phyloP scores from a whole-genome alignment of 2,329 filamentous ascomycete genomes.

The Colletotrichum navitas region DNA sequence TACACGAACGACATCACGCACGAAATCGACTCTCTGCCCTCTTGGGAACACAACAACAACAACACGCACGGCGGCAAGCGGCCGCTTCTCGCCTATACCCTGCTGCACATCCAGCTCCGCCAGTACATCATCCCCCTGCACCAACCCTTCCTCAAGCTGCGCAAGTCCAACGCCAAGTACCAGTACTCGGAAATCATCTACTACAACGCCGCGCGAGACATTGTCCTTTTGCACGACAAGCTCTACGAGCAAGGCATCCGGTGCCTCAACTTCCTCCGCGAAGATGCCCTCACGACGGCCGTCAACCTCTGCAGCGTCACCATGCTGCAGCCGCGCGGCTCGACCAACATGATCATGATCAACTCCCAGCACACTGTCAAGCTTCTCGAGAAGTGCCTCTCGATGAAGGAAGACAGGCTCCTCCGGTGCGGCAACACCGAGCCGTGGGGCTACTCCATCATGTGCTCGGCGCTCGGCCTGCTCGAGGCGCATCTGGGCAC shows the following conservation, averaged over 20 bases:
- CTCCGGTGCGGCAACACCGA: conserved; percentile 74
- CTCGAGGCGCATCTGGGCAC: conserved; percentile 70
- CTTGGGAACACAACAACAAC: conserved; percentile 61
- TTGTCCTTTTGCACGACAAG: conserved; percentile 72
- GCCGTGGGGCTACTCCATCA: conserved; percentile 73
- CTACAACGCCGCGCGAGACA: conserved; percentile 72
- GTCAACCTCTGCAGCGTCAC: conserved; percentile 73
- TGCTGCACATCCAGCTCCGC: conserved; percentile 71
- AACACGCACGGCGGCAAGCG: conserved; percentile 61
- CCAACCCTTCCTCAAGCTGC: conserved; percentile 70
- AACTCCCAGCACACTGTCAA: conserved; percentile 71
- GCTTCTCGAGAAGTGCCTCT: conserved; percentile 71
- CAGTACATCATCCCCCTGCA: conserved; percentile 74
- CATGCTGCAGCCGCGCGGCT: conserved; percentile 70
- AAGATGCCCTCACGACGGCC: conserved; percentile 70
- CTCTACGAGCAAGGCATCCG: conserved; percentile 70
- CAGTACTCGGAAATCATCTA: conserved; percentile 74
- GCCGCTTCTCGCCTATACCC: conserved; percentile 69
- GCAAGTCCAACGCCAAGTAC: conserved; percentile 71
- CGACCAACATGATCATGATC: conserved; percentile 73
- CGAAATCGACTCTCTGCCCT: conserved; percentile 70
- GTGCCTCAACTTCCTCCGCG: conserved; percentile 70
- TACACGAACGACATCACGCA: conserved; percentile 72
- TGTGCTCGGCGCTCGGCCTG: conserved; percentile 71
- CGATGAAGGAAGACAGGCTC: conserved; percentile 71